phyloP scores from a whole-genome alignment of 2,329 filamentous ascomycete genomes.

The Fusarium euwallaceae region DNA sequence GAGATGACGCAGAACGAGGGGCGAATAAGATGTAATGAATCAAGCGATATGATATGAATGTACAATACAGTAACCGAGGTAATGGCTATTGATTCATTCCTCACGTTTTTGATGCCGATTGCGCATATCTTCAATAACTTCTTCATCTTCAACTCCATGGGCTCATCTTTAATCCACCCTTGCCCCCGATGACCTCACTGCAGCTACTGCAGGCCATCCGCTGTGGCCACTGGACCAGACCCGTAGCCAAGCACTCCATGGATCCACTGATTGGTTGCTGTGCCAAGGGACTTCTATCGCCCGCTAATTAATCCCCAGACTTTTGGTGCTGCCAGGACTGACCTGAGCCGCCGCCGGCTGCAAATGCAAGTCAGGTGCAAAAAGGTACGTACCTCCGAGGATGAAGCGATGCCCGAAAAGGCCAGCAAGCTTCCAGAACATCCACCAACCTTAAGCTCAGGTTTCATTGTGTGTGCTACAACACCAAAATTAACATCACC shows the following conservation, averaged over 20 bases:
- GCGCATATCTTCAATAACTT: not conserved
- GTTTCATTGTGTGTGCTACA: constrained; percentile 14
- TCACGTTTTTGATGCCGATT: not conserved
- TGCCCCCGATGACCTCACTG: constrained; percentile 44
- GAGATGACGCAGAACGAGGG: constrained; percentile 1
- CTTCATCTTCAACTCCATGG: not conserved
- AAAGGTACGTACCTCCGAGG: constrained; percentile 38
- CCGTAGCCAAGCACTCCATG: constrained; percentile 6
- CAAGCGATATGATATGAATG: not conserved
- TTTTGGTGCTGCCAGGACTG: not conserved
- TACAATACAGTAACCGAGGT: not conserved
- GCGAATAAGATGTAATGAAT: not conserved
- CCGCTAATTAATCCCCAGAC: constrained; percentile 30
- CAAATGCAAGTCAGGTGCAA: constrained; percentile 16
- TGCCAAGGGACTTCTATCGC: constrained; percentile 10
- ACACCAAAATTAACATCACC: constrained; percentile 17
- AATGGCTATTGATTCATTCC: not conserved
- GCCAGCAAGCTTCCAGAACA: constrained; percentile 47
- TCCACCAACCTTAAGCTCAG: constrained; percentile 20
- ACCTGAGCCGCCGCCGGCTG: not conserved
- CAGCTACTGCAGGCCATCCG: not conserved
- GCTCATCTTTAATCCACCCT: not conserved
- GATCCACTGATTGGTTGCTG: constrained; percentile 33
- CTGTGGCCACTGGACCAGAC: not conserved
- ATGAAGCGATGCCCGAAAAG: constrained; percentile 44